A percentile compares a stretch with the other conserved stretches of the same genome.
Evolutionary conservation across 1,139 yeast species (phyloP).

Genomic region (Nakaseomyces glabratus): DNA sequence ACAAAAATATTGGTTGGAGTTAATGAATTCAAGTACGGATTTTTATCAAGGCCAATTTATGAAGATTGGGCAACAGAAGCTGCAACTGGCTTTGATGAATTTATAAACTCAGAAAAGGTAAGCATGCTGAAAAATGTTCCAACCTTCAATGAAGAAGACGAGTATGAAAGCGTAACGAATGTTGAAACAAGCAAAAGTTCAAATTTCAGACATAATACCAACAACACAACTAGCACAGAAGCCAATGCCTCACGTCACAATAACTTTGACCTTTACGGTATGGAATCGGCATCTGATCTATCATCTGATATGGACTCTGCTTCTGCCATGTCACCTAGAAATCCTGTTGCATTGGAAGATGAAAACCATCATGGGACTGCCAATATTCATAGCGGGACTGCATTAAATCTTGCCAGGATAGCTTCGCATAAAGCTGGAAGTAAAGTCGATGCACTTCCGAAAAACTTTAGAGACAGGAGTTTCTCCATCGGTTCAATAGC

Average conservation of each 20-base stretch:
- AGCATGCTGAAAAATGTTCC: not conserved
- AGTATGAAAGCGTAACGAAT: not conserved
- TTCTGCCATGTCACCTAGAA: constrained; percentile 10
- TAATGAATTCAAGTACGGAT: constrained; percentile 41
- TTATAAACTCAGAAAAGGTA: constrained; percentile 15
- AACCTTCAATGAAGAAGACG: constrained; percentile 4
- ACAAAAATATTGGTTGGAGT: constrained; percentile 40
- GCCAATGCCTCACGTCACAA: constrained; percentile 5
- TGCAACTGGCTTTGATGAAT: constrained; percentile 27
- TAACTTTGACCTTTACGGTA: constrained; percentile 10
- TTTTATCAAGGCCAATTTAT: constrained; percentile 39
- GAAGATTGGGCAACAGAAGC: constrained; percentile 39
- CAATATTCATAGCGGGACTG: not conserved
- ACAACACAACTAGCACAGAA: constrained; percentile 2
- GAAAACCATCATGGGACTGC: constrained; percentile 6
- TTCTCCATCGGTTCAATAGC: constrained; percentile 31
- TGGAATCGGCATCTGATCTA: constrained; percentile 11
- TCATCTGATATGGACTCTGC: constrained; percentile 3
- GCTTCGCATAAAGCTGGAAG: constrained; percentile 23
- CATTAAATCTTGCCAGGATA: constrained; percentile 22
- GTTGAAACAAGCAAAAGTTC: not conserved
- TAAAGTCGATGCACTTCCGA: constrained; percentile 20
- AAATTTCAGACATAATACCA: not conserved
- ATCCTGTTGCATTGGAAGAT: constrained; percentile 10
- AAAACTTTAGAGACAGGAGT: constrained; percentile 30